Evolutionary conservation across 2,329 filamentous ascomycete genomes (phyloP).

Genomic region (Ophiocordyceps camponoti-floridani): DNA sequence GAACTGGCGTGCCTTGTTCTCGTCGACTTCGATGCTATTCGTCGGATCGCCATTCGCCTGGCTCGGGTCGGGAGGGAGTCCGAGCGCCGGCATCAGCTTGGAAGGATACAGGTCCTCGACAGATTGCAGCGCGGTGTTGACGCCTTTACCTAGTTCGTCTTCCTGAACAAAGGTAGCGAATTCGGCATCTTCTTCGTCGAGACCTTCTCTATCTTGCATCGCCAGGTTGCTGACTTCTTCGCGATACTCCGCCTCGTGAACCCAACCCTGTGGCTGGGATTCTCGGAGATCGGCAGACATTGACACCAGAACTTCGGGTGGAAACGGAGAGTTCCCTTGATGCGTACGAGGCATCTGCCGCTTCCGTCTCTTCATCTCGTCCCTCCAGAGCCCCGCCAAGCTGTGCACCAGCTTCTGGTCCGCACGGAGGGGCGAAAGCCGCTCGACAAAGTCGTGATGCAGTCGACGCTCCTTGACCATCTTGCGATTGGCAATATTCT

Average conservation of each 20-base stretch:
- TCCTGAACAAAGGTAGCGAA: conserved; percentile 51
- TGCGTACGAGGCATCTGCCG: conserved; percentile 46
- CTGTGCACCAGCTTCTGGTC: conserved; percentile 79
- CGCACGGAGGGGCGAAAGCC: conserved; percentile 38
- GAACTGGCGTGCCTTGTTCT: conserved; percentile 31
- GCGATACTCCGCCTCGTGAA: conserved; percentile 75
- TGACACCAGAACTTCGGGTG: conserved; percentile 62
- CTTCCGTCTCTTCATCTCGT: conserved; percentile 69
- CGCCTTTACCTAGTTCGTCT: conserved; percentile 29
- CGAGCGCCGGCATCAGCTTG: conserved; percentile 34
- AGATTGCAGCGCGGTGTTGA: conserved; percentile 69
- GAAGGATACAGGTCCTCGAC: conserved; percentile 73
- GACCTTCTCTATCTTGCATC: conserved; percentile 37
- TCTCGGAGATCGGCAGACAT: conserved; percentile 74
- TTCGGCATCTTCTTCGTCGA: conserved; percentile 20
- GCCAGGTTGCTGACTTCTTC: conserved; percentile 46
- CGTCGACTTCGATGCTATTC: conserved; percentile 44
- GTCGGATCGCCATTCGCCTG: conserved; percentile 9
- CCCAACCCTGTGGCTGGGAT: conserved; percentile 63
- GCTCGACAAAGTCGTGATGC: conserved; percentile 77
- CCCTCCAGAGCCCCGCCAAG: conserved; percentile 84
- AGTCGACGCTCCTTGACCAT: conserved; percentile 59
- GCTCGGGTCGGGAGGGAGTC: conserved; percentile 24
- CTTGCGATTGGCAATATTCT: conserved; percentile 70
- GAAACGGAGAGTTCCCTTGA: conserved; percentile 58